These are phyloP conservation scores for Xylaria arbuscula DNA, from an alignment of 2,329 filamentous ascomycete genomes.

Conservation along the genomic window DNA sequence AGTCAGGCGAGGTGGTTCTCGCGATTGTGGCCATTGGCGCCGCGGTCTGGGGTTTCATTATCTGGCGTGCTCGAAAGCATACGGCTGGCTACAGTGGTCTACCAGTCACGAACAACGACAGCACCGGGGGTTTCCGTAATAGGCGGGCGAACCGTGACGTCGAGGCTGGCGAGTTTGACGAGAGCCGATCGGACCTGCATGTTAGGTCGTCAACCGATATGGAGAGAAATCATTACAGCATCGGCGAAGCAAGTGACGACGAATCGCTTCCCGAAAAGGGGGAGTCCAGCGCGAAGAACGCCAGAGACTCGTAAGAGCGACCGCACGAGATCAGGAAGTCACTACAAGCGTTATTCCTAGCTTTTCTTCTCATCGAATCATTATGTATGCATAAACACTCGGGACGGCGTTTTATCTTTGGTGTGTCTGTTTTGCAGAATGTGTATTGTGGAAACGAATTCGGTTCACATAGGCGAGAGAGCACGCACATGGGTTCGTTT, in stretches of 20 bases:
- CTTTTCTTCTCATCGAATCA: slow-evolving; percentile 11
- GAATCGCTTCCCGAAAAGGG: slow-evolving; percentile 44
- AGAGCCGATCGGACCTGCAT: slow-evolving; percentile 71
- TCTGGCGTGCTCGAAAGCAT: slow-evolving; percentile 71
- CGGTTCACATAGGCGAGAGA: neutral
- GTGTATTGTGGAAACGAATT: neutral
- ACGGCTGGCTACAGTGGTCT: slow-evolving; percentile 66
- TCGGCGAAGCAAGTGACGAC: slow-evolving; percentile 68
- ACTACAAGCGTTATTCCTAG: neutral
- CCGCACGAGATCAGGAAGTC: neutral
- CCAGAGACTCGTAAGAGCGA: slow-evolving; percentile 11
- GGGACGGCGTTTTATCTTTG: slow-evolving; percentile 22
- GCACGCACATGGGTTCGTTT: neutral
- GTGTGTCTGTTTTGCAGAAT: slow-evolving; percentile 1
- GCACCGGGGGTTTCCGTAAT: slow-evolving; percentile 57
- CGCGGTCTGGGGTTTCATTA: slow-evolving; percentile 76
- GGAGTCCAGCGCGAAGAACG: slow-evolving; percentile 43
- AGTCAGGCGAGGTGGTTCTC: slow-evolving; percentile 86
- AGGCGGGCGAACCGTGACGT: slow-evolving; percentile 62
- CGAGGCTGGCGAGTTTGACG: slow-evolving; percentile 73
- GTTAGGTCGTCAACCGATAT: slow-evolving; percentile 58
- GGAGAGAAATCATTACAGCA: slow-evolving; percentile 62
- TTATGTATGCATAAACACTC: slow-evolving; percentile 16
- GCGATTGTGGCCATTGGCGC: slow-evolving; percentile 83
- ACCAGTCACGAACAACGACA: slow-evolving; percentile 52